Evolutionary conservation across 2,329 filamentous ascomycete genomes (phyloP), one percentile per base, ranked within the genome.

Genomic region (Neonectria magnoliae): DNA sequence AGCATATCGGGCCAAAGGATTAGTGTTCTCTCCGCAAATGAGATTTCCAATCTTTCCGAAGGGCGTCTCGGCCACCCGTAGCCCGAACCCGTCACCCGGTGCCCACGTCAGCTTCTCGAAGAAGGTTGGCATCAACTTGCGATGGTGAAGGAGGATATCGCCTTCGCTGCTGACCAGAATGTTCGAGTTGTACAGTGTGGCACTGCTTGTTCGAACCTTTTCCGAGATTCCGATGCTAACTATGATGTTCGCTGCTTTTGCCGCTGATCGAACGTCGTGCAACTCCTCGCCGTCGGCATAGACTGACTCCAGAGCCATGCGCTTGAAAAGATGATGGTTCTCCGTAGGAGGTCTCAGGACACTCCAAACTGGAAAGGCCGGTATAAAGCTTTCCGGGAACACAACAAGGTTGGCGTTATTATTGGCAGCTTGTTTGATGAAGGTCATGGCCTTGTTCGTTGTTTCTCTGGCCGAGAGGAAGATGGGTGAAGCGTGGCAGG

Each of bases 11-110:
- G 85, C 85, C 0, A 88, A 71, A 0, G 85, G 85, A 64, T 88
- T 88, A 0, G 84, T 87, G 53, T 88, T 88, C 72, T 88, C 86
- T 2, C 85, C 85, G 66, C 85, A 88, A 16, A 88, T 86, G 10
- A 87, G 70, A 4, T 74, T 77, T 1, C 84, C 85, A 10, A 87
- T 79, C 57, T 79, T 83, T 1, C 84, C 85, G 51, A 79, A 79
- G 0, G 66, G 61, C 0, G 82, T 85, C 0, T 85, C 77, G 0
- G 81, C 80, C 0, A 87, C 80, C 1, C 74, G 76, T 4, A 88
- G 68, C 0, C 85, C 85, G 29, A 81, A 60, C 0, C 85, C 85
- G 68, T 88, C 85, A 0, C 85, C 85, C 2, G 81, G 80, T 0
- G 78, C 77, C 85, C 85, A 88, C 0, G 81, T 84, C 22, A 88